Evolutionary conservation across 2,329 filamentous ascomycete genomes (phyloP).

Genomic region (Sarocladiaceae sp.): DNA sequence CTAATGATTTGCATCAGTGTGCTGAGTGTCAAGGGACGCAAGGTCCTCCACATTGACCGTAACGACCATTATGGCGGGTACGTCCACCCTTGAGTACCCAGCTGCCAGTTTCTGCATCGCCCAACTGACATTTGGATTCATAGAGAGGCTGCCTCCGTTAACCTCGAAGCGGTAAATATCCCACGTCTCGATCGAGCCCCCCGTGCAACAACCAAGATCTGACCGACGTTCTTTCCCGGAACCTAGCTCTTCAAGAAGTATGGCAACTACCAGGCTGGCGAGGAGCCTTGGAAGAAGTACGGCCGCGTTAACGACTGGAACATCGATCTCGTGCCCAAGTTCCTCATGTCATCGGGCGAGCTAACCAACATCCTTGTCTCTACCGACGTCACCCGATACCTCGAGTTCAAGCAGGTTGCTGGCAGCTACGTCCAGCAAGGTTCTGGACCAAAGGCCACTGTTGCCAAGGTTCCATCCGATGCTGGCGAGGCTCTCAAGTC

Average conservation of each 20-base stretch:
- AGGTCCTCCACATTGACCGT: conserved; percentile 97
- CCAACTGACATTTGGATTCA: conserved; percentile 11
- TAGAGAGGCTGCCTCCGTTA: conserved; percentile 88
- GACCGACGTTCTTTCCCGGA: conserved; percentile 13
- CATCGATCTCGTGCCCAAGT: conserved; percentile 96
- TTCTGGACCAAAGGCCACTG: conserved; percentile 71
- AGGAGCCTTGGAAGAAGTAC: conserved; percentile 97
- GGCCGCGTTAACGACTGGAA: conserved; percentile 98
- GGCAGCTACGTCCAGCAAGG: conserved; percentile 96
- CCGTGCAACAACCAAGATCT: conserved; percentile 12
- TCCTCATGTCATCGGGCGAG: conserved; percentile 97
- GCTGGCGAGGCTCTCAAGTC: conserved; percentile 85
- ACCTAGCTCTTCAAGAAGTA: conserved; percentile 91
- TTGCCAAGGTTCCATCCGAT: conserved; percentile 95
- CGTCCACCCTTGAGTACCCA: conserved; percentile 27
- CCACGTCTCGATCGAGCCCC: conserved; percentile 11
- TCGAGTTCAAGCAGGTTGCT: conserved; percentile 90
- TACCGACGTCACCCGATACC: conserved; percentile 82
- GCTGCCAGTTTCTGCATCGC: conserved; percentile 17
- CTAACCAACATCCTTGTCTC: conserved; percentile 97
- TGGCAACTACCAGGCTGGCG: conserved; percentile 69
- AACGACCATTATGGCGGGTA: conserved; percentile 98
- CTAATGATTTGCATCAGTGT: conserved; percentile 50
- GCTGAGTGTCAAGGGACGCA: conserved; percentile 96
- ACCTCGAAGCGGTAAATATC: conserved; percentile 76